Evolutionary conservation across 1,139 yeast genomes (phyloP), one percentile per base, ranked within the genome.

Genomic region (Wickerhamiella infanticola): DNA sequence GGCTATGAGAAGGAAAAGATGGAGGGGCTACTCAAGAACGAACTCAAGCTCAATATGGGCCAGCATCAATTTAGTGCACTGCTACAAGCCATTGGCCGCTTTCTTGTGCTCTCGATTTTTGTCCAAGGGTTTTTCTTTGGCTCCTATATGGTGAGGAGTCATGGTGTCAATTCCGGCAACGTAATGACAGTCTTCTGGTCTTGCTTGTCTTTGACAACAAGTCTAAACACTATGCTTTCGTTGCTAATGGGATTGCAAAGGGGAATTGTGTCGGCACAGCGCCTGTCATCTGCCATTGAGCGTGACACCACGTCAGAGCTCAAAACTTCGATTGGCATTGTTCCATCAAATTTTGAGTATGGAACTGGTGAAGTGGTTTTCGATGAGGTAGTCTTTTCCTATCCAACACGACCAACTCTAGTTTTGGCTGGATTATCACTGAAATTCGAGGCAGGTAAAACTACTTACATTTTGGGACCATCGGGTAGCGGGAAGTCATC

Each of bases 401-500:
- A 86, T 57, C 77, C 81, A 1, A 61, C 75, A 1, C 69, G 88
- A 51, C 66, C 68, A 0, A 66, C 68, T 4, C 49, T 53, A 3
- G 74, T 74, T 0, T 60, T 88, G 23, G 60, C 69, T 0, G 53
- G 70, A 42, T 64, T 81, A 1, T 57, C 63, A 23, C 51, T 82
- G 39, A 53, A 56, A 1, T 64, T 88, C 33, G 62, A 66, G 4
- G 61, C 73, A 0, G 71, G 74, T 1, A 55, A 65, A 37, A 58
- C 74, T 23, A 76, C 79, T 3, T 88, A 75, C 55, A 61, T 90
- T 1, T 73, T 90, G 43, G 98, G 98, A 0, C 70, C 72, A 50
- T 85, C 96, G 0, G 98, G 98, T 0, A 78, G 90, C 0, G 98
- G 98, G 0, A 90, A 90, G 59, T 85, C 96, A 0, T 82, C 97